These are phyloP conservation scores for Clonostachys rhizophaga DNA, from an alignment of 2,329 filamentous ascomycete genomes.

Conservation along the genomic window DNA sequence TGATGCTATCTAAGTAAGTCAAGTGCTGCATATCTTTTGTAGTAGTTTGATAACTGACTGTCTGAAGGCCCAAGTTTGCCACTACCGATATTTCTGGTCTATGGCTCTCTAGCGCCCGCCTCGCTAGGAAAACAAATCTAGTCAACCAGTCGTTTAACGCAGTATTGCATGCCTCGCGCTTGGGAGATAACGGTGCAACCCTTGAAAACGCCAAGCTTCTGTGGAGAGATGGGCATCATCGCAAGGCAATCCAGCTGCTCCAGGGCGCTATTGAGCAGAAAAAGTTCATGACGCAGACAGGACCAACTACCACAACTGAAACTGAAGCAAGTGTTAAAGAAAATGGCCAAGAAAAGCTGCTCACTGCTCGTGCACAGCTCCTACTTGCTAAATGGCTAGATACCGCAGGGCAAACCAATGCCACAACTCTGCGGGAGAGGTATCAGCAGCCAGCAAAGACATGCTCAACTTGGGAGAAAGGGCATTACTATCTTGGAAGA, in stretches of 20 bases:
- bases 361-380: conserved; percentile 76
- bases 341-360: conserved; percentile 48
- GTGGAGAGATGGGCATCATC: conserved; percentile 89
- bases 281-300: conserved; percentile 57
- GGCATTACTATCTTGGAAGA: conserved; percentile 92
- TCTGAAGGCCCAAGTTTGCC: conserved; percentile 50
- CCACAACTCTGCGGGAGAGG: conserved; percentile 70
- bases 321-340: conserved; percentile 25
- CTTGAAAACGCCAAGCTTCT: conserved; percentile 92
- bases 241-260: conserved; percentile 90
- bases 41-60: neutral
- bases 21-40: neutral
- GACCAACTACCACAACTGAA: conserved; percentile 17
- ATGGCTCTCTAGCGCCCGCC: conserved; percentile 80
- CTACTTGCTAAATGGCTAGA: conserved; percentile 97
- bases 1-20: conserved; percentile 69
- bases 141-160: conserved; percentile 90
- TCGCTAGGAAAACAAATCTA: conserved; percentile 81
- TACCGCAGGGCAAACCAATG: conserved; percentile 87
- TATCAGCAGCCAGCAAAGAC: conserved; percentile 79
- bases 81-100: conserved; percentile 73
- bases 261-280: conserved; percentile 81
- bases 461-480: conserved; percentile 81
- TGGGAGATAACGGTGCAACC: conserved; percentile 81
- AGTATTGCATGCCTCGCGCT: conserved; percentile 79